Conservation (phyloP, 2,329 filamentous ascomycete genomes). For the Chaetomium sp. region DNA sequence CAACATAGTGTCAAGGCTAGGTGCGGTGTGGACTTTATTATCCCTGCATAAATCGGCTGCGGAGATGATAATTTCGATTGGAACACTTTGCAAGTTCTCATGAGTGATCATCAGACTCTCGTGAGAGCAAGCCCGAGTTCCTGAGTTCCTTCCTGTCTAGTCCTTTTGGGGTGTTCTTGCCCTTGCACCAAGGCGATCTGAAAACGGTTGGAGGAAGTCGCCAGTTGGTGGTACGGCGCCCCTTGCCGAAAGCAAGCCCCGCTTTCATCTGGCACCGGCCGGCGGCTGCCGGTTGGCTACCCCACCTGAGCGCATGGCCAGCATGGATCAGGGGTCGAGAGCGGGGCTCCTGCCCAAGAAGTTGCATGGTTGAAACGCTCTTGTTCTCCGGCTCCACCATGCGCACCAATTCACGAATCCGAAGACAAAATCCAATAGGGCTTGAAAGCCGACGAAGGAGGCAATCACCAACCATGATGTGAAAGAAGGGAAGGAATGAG, state of each 20-base stretch:
- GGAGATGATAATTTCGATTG: no score
- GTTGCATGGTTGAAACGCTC: constrained; percentile 11
- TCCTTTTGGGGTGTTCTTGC: background rate
- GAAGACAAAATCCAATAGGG: background rate
- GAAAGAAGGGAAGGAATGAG: background rate
- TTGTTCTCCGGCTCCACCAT: constrained; percentile 11
- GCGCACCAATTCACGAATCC: constrained; percentile 22
- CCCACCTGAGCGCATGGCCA: constrained; percentile 11
- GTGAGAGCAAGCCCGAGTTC: no score
- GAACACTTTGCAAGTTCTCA: no score
- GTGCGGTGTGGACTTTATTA: no score
- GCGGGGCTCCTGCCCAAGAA: constrained; percentile 2
- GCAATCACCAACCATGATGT: background rate
- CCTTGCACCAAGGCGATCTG: constrained; percentile 12
- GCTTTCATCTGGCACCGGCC: background rate
- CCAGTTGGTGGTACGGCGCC: constrained; percentile 13
- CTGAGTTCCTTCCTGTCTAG: no score
- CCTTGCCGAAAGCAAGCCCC: background rate
- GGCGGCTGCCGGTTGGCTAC: constrained; percentile 10
- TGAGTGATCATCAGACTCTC: no score
- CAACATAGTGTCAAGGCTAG: no score
- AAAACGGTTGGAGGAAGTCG: constrained; percentile 12
- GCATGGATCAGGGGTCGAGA: constrained; percentile 11
- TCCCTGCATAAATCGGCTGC: no score
- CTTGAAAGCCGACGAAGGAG: background rate